Percentiles rank a stretch among this genome's conserved stretches.
These are phyloP conservation scores for Sphaerobolus stellatus DNA, from an alignment of 1,284 basidiomycete species.

Conservation along the genomic window DNA sequence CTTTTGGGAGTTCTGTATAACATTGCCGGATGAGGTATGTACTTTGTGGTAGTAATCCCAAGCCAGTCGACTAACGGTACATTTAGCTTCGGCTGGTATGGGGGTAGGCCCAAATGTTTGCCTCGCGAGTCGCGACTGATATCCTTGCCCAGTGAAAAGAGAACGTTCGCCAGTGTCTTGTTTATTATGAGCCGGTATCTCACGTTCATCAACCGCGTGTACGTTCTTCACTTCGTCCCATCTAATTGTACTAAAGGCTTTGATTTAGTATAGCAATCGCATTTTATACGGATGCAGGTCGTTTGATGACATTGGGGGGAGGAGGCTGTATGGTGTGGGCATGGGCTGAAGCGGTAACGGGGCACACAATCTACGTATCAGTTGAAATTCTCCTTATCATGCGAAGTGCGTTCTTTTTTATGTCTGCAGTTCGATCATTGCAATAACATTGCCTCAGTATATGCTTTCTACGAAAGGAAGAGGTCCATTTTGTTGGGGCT, in stretches of 20 bases:
- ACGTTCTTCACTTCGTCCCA: background rate
- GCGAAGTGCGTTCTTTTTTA: background rate
- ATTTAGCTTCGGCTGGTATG: too few relatives aligned
- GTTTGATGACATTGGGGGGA: background rate
- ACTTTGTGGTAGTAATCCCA: too few relatives aligned
- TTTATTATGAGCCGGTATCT: background rate
- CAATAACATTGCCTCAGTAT: background rate
- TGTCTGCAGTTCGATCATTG: background rate
- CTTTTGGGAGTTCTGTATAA: too few relatives aligned
- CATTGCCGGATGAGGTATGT: too few relatives aligned
- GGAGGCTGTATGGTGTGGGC: background rate
- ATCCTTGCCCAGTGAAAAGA: background rate
- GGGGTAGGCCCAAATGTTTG: too few relatives aligned
- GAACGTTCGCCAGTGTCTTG: background rate
- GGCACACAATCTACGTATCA: too few relatives aligned
- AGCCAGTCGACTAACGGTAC: too few relatives aligned
- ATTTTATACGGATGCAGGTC: background rate
- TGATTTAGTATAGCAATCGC: background rate
- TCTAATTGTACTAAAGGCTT: background rate
- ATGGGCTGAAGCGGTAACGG: background rate
- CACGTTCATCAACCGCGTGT: background rate
- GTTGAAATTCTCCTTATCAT: background rate
- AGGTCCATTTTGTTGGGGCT: too few relatives aligned
- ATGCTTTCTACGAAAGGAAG: background rate
- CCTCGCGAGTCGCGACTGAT: background rate